Conservation (phyloP, 495 filamentous ascomycete species). For the Tricharina praecox region DNA sequence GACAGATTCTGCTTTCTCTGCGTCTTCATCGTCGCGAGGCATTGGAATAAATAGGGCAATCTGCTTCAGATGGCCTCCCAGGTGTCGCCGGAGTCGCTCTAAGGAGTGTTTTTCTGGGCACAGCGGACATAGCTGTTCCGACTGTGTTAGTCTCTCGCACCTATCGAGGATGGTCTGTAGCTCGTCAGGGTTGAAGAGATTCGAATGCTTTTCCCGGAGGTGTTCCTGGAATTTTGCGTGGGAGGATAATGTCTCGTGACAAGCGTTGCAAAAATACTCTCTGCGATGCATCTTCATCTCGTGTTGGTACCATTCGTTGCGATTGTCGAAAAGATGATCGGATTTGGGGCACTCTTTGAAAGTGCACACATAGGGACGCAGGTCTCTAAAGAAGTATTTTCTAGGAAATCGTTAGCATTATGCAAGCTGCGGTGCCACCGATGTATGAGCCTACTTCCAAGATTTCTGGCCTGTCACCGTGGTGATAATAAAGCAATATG, state of each 20-base stretch:
- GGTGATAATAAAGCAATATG: background rate
- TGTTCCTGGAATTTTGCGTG: background rate
- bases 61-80: constrained; percentile 21
- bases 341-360: constrained; percentile 8
- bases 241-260: background rate
- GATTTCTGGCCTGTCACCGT: background rate
- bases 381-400: constrained; percentile 13
- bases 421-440: too few relatives aligned
- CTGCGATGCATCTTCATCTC: constrained; percentile 1
- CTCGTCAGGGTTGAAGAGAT: background rate
- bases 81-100: constrained; percentile 11
- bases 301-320: constrained; percentile 17
- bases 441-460: background rate
- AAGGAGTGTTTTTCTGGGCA: constrained; percentile 3
- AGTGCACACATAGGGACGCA: constrained; percentile 20
- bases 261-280: constrained; percentile 6
- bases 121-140: constrained; percentile 10
- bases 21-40: background rate
- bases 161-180: constrained; percentile 10
- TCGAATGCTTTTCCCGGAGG: background rate
- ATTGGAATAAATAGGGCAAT: constrained; percentile 17
- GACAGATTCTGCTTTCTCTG: background rate
- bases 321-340: constrained; percentile 11
- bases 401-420: constrained; percentile 4
- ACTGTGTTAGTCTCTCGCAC: constrained; percentile 11